Base-by-base conservation (phyloP, 2,329 filamentous ascomycete genomes). In the Neodidymelliopsis sp. region DNA sequence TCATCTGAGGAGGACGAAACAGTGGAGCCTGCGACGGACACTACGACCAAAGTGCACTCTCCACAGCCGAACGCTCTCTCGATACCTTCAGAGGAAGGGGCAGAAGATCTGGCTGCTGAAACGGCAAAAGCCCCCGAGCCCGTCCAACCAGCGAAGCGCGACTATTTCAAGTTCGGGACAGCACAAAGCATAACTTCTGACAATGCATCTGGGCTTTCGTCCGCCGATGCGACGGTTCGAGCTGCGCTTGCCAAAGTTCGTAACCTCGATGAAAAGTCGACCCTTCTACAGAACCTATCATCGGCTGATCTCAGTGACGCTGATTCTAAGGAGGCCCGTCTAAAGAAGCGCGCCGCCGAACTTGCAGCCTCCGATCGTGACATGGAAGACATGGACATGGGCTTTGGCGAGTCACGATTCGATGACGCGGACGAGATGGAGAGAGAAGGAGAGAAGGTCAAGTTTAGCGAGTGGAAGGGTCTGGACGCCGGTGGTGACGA, bases 371-470 rank as follows among this genome's bases (percentile, higher is more conserved):
- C 86, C 45, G 88, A 89, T 59, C 84, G 92, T 36, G 93, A 97
- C 69, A 85, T 91, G 36, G 86, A 93, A 48, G 93, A 99, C 74
- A 82, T 99, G 75, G 94, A 99, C 66, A 84, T 97, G 79, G 93
- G 92, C 52, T 97, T 99, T 66, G 94, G 94, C 24, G 90, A 86
- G 15, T 94, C 88, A 66, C 83, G 93, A 20, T 87, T 90, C 64
- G 91, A 90, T 43, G 94, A 97, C 65, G 91, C 92, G 38, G 92
- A 92, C 51, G 92, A 96, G 56, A 83, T 88, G 56, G 89, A 91
- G 29, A 69, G 77, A 75, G 68, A 79, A 9, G 74, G 72, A 0
- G 68, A 77, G 31, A 85, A 82, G 59, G 75, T 90, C 55, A 90
- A 89, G 75, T 72, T 92, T 44, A 85, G 84, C 28, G 76, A 84